Percentiles rank a stretch among this genome's conserved stretches.
phyloP scores from a whole-genome alignment of 306 rosid genomes.

The Nissolia schottii region DNA sequence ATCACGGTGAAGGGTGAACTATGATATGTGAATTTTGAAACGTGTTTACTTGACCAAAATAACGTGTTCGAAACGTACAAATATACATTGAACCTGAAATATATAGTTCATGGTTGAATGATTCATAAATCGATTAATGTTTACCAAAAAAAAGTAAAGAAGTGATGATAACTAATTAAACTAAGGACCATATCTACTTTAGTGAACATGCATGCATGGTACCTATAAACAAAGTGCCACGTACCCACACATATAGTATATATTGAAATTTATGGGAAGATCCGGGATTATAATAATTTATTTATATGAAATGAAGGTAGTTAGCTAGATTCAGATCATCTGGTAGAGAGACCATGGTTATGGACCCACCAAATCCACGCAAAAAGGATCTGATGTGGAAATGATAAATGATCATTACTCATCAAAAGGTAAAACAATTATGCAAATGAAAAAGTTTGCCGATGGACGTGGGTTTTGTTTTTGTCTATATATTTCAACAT shows the following conservation, averaged over 20 bases:
- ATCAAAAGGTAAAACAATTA: not conserved
- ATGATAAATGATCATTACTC: not conserved
- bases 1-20: not conserved
- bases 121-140: not conserved
- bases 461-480: not conserved
- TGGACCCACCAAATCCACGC: conserved; percentile 52
- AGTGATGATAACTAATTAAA: not conserved
- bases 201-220: not conserved
- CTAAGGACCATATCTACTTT: not conserved
- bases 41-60: not conserved
- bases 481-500: not conserved
- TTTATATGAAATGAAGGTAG: not conserved
- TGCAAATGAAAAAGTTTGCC: not conserved
- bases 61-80: not conserved
- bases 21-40: not conserved
- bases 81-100: conserved; percentile 18
- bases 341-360: conserved; percentile 1
- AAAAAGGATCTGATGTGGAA: conserved; percentile 23
- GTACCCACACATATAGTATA: too few relatives aligned
- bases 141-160: not conserved
- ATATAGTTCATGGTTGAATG: not conserved
- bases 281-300: not conserved
- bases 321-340: conserved; percentile 12
- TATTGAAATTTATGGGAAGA: not conserved
- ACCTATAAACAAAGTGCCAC: not conserved